Evolutionary conservation across 2,329 filamentous ascomycete species (phyloP).

Genomic region (Aureobasidium pullulans): DNA sequence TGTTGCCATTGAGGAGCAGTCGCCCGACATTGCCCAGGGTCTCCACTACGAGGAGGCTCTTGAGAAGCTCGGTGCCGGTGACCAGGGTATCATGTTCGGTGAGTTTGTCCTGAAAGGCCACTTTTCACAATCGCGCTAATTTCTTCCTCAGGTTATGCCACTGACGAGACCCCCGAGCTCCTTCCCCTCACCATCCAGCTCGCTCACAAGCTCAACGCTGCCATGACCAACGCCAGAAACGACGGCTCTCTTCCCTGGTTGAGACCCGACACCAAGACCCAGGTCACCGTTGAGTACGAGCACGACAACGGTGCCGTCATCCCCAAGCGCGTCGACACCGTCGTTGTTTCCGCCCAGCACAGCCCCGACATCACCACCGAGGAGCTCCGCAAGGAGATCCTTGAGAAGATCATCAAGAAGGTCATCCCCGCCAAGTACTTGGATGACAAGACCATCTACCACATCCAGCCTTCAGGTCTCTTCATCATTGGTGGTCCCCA

Average conservation of each 20-base stretch:
- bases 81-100: constrained; percentile 99
- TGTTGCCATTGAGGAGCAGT: constrained; percentile 98
- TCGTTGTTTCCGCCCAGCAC: constrained; percentile 96
- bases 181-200: constrained; percentile 90
- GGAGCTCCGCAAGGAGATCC: constrained; percentile 86
- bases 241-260: constrained; percentile 88
- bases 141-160: constrained; percentile 63
- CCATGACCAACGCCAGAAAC: constrained; percentile 83
- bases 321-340: constrained; percentile 87
- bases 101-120: neutral
- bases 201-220: constrained; percentile 93
- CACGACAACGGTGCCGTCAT: constrained; percentile 92
- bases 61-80: constrained; percentile 95
- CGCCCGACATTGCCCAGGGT: constrained; percentile 96
- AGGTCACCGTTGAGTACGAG: constrained; percentile 98
- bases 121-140: neutral
- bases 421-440: constrained; percentile 89
- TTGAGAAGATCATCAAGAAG: constrained; percentile 94
- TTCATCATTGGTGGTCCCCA: constrained; percentile 99
- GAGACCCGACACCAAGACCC: constrained; percentile 98
- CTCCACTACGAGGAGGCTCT: constrained; percentile 96
- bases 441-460: constrained; percentile 89
- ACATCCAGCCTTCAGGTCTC: constrained; percentile 96
- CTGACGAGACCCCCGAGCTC: constrained; percentile 96
- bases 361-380: constrained; percentile 80